Percentiles rank a stretch among this genome's conserved stretches.
Evolutionary conservation across 2,329 filamentous ascomycete genomes (phyloP).

Genomic region (Laburnicola sp.): DNA sequence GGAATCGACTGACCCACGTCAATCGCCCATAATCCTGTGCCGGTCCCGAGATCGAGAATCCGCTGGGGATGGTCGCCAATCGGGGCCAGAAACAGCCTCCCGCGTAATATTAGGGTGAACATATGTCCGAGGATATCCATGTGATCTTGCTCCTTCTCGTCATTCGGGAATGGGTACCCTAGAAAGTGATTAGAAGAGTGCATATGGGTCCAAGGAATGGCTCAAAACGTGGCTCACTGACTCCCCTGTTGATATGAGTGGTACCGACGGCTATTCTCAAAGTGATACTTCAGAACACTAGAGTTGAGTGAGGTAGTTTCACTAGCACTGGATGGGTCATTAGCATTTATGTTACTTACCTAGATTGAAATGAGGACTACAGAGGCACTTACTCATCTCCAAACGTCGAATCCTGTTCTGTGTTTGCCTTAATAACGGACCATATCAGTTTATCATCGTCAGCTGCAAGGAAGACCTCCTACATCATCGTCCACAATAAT

Average conservation of each 20-base stretch:
- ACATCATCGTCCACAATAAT: no score
- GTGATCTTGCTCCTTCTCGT: constrained; percentile 31
- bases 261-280: constrained; percentile 33
- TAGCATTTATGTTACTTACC: no score
- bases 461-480: no score
- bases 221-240: constrained; percentile 1
- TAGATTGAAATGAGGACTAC: no score
- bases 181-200: neutral
- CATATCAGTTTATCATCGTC: no score
- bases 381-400: no score
- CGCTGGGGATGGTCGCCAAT: constrained; percentile 11
- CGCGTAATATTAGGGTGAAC: neutral
- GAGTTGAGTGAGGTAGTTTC: constrained; percentile 18
- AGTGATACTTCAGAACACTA: constrained; percentile 29
- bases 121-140: constrained; percentile 15
- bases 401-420: no score
- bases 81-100: constrained; percentile 1
- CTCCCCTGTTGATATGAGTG: constrained; percentile 15
- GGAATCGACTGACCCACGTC: neutral
- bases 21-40: constrained; percentile 23
- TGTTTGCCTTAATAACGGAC: no score
- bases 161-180: constrained; percentile 28
- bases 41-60: constrained; percentile 36
- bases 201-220: neutral
- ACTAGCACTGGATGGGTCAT: no score